Conservation (phyloP, 345 rosid species). For the Diplotaxis tenuifolia region DNA sequence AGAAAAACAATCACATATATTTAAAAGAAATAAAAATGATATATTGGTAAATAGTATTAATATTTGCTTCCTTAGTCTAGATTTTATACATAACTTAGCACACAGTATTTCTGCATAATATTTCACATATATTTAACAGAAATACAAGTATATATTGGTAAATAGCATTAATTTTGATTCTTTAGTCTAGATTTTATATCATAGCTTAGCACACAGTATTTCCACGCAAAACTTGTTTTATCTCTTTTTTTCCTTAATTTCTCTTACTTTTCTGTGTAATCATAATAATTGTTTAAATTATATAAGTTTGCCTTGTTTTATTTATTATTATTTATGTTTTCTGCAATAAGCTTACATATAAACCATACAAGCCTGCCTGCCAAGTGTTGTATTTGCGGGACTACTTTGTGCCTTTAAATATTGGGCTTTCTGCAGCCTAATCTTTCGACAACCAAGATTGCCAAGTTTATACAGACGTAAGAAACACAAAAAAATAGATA, state of each 20-base stretch:
- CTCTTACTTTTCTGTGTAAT: background rate
- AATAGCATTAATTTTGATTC: background rate
- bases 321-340: slow-evolving; percentile 22
- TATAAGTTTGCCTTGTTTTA: background rate
- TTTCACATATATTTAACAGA: background rate
- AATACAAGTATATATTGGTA: background rate
- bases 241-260: background rate
- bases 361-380: slow-evolving; percentile 31
- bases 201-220: background rate
- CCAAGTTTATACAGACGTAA: slow-evolving; percentile 5
- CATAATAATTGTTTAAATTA: background rate
- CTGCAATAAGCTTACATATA: slow-evolving; percentile 11
- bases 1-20: background rate
- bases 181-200: background rate
- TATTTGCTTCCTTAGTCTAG: background rate
- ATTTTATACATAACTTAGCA: background rate
- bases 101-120: background rate
- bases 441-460: too few relatives aligned
- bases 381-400: slow-evolving; percentile 27
- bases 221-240: background rate
- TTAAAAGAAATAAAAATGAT: background rate
- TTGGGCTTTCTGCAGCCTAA: slow-evolving; percentile 14
- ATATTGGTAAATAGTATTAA: background rate
- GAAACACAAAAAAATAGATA: background rate
- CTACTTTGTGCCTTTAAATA: slow-evolving; percentile 29